Conservation (phyloP, 2,329 filamentous ascomycete genomes). For the Colletotrichum sp. region DNA sequence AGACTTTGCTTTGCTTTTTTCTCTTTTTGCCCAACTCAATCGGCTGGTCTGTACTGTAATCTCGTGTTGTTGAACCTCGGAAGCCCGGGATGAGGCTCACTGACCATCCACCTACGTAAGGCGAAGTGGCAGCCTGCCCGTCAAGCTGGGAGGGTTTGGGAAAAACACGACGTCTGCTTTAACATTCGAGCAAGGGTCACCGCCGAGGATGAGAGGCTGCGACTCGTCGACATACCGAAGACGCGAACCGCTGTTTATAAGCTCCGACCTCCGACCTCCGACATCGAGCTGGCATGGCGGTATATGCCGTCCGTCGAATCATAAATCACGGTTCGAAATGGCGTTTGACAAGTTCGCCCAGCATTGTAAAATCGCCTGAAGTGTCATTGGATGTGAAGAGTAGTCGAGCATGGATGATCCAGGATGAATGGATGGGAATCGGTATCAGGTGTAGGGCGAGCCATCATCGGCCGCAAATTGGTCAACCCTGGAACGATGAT, state of each 20-base stretch:
- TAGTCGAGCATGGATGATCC: not conserved
- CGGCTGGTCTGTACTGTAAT: not conserved
- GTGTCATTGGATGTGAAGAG: not conserved
- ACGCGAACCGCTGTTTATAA: constrained; percentile 7
- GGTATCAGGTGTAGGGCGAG: not conserved
- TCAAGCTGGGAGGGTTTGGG: not conserved
- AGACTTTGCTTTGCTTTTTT: not conserved
- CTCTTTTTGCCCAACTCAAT: not conserved
- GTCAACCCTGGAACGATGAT: not conserved
- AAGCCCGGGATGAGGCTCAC: not conserved
- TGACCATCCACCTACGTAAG: not conserved
- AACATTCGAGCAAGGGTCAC: not conserved
- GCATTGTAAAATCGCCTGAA: not conserved
- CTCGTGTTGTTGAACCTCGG: not conserved
- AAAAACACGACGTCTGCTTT: not conserved
- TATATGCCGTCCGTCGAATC: constrained; percentile 3
- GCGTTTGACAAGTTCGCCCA: not conserved
- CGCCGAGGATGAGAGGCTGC: not conserved
- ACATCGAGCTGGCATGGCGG: not conserved
- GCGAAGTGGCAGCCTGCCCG: not conserved
- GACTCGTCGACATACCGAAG: not conserved
- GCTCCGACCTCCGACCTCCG: constrained; percentile 7
- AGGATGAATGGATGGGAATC: not conserved
- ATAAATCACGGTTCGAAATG: not conserved
- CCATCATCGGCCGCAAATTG: not conserved